These are phyloP conservation scores for Leccinum angustisporum DNA, from an alignment of 1,284 basidiomycete species.

Conservation along the genomic window DNA sequence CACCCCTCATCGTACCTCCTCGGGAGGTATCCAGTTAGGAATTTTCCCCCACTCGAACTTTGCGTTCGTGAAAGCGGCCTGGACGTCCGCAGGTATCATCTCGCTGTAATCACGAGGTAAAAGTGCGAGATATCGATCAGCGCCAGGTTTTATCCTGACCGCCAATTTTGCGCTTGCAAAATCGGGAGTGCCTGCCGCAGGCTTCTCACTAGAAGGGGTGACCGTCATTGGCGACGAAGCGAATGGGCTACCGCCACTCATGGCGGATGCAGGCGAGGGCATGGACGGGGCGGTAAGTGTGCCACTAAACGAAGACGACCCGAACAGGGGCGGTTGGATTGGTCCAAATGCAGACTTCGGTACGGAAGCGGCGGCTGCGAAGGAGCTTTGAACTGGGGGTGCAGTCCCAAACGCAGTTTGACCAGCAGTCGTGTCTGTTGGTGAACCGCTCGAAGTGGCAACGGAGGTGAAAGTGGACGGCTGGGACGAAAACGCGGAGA, in stretches of 20 bases:
- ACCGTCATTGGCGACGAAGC: slow-evolving; percentile 27
- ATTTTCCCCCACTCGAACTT: slow-evolving; percentile 74
- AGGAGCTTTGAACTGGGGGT: slow-evolving; percentile 25
- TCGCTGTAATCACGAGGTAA: slow-evolving; percentile 60
- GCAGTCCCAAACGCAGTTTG: slow-evolving; percentile 34
- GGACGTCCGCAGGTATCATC: slow-evolving; percentile 50
- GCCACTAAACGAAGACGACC: slow-evolving; percentile 11
- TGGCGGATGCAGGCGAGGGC: slow-evolving; percentile 20
- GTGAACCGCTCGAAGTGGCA: slow-evolving; percentile 13
- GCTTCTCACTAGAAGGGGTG: slow-evolving; percentile 26
- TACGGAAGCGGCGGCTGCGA: slow-evolving; percentile 25
- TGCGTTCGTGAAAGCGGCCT: slow-evolving; percentile 58
- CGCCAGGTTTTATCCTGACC: slow-evolving; percentile 42
- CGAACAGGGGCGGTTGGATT: slow-evolving; percentile 20
- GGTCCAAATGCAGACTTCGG: slow-evolving; percentile 33
- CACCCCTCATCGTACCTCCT: slow-evolving; percentile 43
- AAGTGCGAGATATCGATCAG: slow-evolving; percentile 55
- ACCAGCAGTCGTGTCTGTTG: slow-evolving; percentile 17
- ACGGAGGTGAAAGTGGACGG: slow-evolving; percentile 30
- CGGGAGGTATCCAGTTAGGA: slow-evolving; percentile 76
- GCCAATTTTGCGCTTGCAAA: slow-evolving; percentile 43
- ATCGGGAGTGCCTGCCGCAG: slow-evolving; percentile 38
- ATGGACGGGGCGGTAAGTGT: slow-evolving; percentile 17
- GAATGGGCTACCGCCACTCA: slow-evolving; percentile 26
- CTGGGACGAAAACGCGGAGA: slow-evolving; percentile 38